These are phyloP conservation scores for Chlorella sp. DNA, from an alignment of 139 green algal genomes.

Conservation along the genomic window DNA sequence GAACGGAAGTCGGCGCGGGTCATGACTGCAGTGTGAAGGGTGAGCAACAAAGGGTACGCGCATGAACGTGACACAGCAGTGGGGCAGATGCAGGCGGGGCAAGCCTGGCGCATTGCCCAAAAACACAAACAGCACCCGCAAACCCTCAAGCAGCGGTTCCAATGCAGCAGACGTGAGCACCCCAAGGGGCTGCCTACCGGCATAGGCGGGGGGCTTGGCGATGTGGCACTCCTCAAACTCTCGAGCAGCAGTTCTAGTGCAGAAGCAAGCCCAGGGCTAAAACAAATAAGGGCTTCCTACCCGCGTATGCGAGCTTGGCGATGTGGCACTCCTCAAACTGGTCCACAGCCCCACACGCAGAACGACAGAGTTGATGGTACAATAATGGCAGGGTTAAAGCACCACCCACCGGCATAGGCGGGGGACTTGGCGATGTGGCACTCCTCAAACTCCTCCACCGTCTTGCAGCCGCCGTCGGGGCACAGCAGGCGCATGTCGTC, in stretches of 20 bases:
- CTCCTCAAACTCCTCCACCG: slow-evolving; percentile 15
- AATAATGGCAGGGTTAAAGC: no score
- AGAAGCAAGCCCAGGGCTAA: no score
- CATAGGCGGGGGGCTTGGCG: slow-evolving; percentile 14
- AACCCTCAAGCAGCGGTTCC: no score
- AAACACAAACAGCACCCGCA: no score
- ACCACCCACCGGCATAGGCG: not conserved
- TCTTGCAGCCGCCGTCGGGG: slow-evolving; percentile 24
- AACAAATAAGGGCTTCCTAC: no score
- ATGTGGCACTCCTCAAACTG: no score
- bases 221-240: slow-evolving; percentile 43
- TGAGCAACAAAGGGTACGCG: not conserved
- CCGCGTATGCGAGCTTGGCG: no score
- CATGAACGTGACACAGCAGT: not conserved
- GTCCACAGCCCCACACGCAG: no score
- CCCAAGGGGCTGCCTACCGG: not conserved
- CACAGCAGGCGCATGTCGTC: slow-evolving; percentile 41
- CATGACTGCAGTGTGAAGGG: not conserved
- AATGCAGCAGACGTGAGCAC: no score
- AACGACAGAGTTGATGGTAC: no score
- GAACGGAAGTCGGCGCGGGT: not conserved
- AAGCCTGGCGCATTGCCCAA: not conserved
- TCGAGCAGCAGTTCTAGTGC: no score
- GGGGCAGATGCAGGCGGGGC: not conserved
- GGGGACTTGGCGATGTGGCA: slow-evolving; percentile 37